Evolutionary conservation across 1,284 basidiomycete genomes (phyloP).

Genomic region (Fistulina hepatica): DNA sequence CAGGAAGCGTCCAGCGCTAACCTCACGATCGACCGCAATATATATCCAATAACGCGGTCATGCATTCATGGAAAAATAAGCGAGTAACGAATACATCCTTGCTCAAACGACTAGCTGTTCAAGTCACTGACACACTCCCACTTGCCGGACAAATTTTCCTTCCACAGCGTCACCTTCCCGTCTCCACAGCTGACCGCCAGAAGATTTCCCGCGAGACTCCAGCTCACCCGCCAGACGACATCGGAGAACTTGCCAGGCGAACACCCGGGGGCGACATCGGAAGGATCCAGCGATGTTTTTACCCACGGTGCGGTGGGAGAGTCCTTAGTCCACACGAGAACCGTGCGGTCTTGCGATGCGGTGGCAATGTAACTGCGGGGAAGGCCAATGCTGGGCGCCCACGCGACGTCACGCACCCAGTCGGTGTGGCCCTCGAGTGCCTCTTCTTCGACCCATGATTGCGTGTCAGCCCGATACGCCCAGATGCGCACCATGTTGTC

Average conservation of each 20-base stretch:
- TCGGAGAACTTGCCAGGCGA: slow-evolving; percentile 78
- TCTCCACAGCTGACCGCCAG: slow-evolving; percentile 97
- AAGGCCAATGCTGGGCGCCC: slow-evolving; percentile 94
- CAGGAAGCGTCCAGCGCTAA: no score
- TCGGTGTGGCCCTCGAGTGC: slow-evolving; percentile 85
- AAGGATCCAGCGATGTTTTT: slow-evolving; percentile 78
- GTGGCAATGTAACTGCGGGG: slow-evolving; percentile 93
- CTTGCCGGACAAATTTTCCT: slow-evolving; percentile 87
- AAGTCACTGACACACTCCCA: slow-evolving; percentile 98
- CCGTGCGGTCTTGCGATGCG: slow-evolving; percentile 90
- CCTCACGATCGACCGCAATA: no score
- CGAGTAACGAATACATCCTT: no score
- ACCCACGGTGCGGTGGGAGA: slow-evolving; percentile 72
- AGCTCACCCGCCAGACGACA: slow-evolving; percentile 94
- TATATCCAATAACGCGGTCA: no score
- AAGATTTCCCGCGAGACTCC: slow-evolving; percentile 95
- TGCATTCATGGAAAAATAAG: no score
- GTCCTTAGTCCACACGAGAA: slow-evolving; percentile 92
- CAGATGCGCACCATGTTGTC: slow-evolving; percentile 96
- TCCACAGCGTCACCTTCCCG: slow-evolving; percentile 97
- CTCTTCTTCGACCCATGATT: slow-evolving; percentile 87
- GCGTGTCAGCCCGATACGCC: slow-evolving; percentile 69
- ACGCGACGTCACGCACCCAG: slow-evolving; percentile 97
- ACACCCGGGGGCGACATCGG: slow-evolving; percentile 34
- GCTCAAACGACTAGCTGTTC: no score